Evolutionary conservation across 2,329 filamentous ascomycete genomes (phyloP), one percentile per base, ranked within the genome.

Genomic region (Fusarium sp.): DNA sequence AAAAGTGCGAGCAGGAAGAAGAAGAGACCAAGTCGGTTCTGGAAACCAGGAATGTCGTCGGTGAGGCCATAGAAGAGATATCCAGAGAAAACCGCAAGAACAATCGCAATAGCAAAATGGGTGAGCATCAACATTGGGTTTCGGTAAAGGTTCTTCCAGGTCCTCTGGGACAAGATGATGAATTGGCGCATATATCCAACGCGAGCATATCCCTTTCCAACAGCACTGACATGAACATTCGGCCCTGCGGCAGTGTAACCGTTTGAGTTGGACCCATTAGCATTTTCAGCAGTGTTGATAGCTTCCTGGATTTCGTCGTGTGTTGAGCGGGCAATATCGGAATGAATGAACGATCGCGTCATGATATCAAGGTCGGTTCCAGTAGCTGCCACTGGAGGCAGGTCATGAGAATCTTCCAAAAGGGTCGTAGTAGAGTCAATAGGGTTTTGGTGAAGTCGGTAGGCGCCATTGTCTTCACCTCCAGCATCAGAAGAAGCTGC

Each of bases 61-160:
- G 94, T 97, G 47, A 99, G 84, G 4, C 95, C 96, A 73, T 98
- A 99, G 82, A 98, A 99, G 14, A 99, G 86, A 79, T 92, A 98
- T 5, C 96, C 96, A 3, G 95, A 94, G 59, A 99, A 91, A 7
- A 98, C 95, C 3, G 94, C 96, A 7, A 99, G 87, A 0, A 98
- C 82, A 63, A 99, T 98, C 9, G 96, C 94, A 71, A 97, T 98
- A 37, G 96, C 96, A 76, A 98, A 99, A 80, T 99, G 96, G 0
- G 94, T 97, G 59, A 99, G 87, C 96, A 99, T 99, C 62, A 99
- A 83, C 87, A 98, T 94, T 2, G 96, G 96, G 78, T 99, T 97
- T 58, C 96, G 90, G 82, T 99, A 98, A 8, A 99, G 85, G 76
- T 99, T 99, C 76, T 92, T 94, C 95, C 95, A 99, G 0, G 96